Evolutionary conservation across 306 rosid species (phyloP).

Genomic region (Cicer cuneatum): DNA sequence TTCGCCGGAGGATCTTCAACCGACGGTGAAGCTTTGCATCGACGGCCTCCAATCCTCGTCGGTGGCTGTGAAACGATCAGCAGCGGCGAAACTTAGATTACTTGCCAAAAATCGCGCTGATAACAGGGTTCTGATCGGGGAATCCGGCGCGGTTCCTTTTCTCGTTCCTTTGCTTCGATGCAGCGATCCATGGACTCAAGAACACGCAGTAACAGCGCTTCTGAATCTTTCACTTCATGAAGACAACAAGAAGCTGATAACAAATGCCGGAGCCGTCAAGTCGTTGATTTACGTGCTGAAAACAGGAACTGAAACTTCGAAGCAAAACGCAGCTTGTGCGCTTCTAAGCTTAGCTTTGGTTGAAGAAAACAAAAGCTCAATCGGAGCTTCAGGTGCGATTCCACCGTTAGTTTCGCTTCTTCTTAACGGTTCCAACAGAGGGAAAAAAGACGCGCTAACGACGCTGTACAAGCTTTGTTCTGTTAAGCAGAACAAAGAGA

Average conservation of each 20-base stretch:
- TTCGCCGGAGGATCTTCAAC: conserved; percentile 98
- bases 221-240: conserved; percentile 86
- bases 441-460: conserved; percentile 90
- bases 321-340: conserved; percentile 98
- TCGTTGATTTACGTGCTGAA: conserved; percentile 84
- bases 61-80: conserved; percentile 81
- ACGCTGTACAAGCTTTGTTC: conserved; percentile 88
- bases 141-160: conserved; percentile 89
- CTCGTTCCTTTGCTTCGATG: conserved; percentile 90
- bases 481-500: conserved; percentile 78
- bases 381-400: conserved; percentile 89
- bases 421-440: conserved; percentile 74
- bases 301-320: conserved; percentile 88
- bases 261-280: conserved; percentile 85
- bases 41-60: conserved; percentile 81
- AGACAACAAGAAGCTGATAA: conserved; percentile 70
- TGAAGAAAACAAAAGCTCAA: conserved; percentile 84
- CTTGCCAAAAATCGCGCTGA: conserved; percentile 93
- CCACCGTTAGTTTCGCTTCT: conserved; percentile 82
- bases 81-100: conserved; percentile 89
- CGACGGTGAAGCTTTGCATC: conserved; percentile 93
- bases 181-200: conserved; percentile 92
- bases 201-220: conserved; percentile 90
- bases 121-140: conserved; percentile 80
- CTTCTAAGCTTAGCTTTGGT: conserved; percentile 77